phyloP scores from a whole-genome alignment of 805 yeast genomes.

The Zygosaccharomyces siamensis region DNA sequence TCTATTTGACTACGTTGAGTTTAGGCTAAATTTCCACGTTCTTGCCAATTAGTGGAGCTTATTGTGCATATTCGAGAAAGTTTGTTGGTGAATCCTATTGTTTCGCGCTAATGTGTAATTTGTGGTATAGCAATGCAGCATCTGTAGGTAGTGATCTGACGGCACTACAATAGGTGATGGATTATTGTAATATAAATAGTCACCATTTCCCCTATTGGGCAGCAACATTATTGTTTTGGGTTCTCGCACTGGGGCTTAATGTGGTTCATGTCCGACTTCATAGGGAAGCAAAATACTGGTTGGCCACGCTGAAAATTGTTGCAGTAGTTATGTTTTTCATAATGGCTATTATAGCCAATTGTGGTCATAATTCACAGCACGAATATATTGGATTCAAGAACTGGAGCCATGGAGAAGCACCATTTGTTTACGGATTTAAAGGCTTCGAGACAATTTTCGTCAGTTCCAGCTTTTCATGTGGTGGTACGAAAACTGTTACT shows the following conservation, averaged over 20 bases:
- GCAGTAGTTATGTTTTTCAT: constrained; percentile 55
- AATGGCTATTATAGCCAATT: constrained; percentile 51
- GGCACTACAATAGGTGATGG: constrained; percentile 52
- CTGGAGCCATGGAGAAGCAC: constrained; percentile 55
- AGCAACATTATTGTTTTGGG: constrained; percentile 51
- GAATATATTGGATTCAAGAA: constrained; percentile 52
- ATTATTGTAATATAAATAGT: constrained; percentile 41
- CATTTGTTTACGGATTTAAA: constrained; percentile 49
- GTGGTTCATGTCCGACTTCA: constrained; percentile 50
- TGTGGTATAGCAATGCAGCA: constrained; percentile 59
- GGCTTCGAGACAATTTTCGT: constrained; percentile 46
- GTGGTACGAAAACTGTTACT: constrained; percentile 48
- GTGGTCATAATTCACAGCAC: constrained; percentile 51
- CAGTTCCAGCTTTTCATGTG: constrained; percentile 48
- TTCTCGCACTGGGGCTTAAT: constrained; percentile 41
- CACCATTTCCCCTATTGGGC: constrained; percentile 45
- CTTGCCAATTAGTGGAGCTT: constrained; percentile 54
- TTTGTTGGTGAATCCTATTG: constrained; percentile 65
- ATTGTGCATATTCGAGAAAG: constrained; percentile 53
- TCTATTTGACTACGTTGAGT: constrained; percentile 48
- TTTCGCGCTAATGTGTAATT: constrained; percentile 69
- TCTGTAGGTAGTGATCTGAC: constrained; percentile 60
- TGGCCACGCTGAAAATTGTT: constrained; percentile 51
- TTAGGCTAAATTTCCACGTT: constrained; percentile 55
- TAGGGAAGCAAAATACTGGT: constrained; percentile 61